phyloP scores from a whole-genome alignment of 1,139 yeast species.

The Geotrichum europaeum region DNA sequence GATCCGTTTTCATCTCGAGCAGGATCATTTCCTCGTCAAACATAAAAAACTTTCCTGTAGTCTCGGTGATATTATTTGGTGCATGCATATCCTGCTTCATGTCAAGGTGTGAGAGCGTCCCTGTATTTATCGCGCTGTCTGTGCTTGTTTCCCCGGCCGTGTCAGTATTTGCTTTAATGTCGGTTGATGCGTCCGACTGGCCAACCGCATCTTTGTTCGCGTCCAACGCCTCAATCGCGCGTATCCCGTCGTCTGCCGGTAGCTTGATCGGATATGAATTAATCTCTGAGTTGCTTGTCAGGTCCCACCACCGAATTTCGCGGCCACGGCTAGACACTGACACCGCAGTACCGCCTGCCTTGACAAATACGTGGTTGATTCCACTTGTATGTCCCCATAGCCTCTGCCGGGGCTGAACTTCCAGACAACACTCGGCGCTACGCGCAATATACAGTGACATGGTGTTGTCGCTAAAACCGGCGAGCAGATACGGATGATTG shows the following conservation, averaged over 20 bases:
- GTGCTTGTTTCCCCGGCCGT: not conserved
- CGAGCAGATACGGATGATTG: constrained; percentile 17
- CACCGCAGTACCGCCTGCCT: constrained; percentile 20
- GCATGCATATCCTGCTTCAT: not conserved
- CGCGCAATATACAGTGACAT: constrained; percentile 16
- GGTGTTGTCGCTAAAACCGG: constrained; percentile 17
- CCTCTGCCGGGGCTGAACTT: constrained; percentile 15
- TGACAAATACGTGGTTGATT: constrained; percentile 18
- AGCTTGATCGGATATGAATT: not conserved
- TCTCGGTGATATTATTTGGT: not conserved
- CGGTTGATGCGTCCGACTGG: not conserved
- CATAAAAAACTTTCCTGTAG: constrained; percentile 16
- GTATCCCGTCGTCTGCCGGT: not conserved
- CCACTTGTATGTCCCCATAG: constrained; percentile 22
- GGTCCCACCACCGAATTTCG: constrained; percentile 24
- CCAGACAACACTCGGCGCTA: constrained; percentile 17
- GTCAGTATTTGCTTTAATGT: not conserved
- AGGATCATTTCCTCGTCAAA: constrained; percentile 19
- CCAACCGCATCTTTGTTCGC: not conserved
- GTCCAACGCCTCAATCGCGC: not conserved
- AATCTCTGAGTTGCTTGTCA: not conserved
- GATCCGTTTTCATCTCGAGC: constrained; percentile 12
- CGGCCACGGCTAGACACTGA: constrained; percentile 19
- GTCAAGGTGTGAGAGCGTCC: not conserved
- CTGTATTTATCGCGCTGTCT: not conserved